Evolutionary conservation across 169 alveolate genomes (phyloP).

Genomic region (Plasmodium inui): DNA sequence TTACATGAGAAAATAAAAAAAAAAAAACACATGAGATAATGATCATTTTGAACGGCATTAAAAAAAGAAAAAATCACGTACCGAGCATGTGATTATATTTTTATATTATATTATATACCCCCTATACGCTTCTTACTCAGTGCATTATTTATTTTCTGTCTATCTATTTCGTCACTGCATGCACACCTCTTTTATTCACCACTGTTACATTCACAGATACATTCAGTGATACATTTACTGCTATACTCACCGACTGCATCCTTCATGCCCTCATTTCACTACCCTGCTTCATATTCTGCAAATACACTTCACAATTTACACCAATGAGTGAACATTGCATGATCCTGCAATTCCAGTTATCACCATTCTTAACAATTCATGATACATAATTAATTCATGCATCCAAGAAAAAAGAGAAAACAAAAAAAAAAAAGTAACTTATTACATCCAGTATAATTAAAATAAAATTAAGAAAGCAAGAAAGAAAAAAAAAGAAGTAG

Average conservation of each 20-base stretch:
- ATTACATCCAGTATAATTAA: neutral
- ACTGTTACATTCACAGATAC: neutral
- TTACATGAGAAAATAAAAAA: neutral
- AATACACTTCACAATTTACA: neutral
- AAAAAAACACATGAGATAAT: neutral
- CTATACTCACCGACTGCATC: neutral
- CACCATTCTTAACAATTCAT: neutral
- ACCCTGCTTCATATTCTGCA: neutral
- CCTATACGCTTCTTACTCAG: neutral
- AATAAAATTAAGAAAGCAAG: neutral
- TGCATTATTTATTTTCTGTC: no score
- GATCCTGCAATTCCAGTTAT: neutral
- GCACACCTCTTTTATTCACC: neutral
- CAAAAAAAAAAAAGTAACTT: no score
- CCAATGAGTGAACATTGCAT: neutral
- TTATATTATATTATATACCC: neutral
- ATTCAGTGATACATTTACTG: neutral
- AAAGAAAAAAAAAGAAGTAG: neutral
- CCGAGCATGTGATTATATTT: neutral
- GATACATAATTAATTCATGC: neutral
- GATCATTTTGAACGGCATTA: neutral
- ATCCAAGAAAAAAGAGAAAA: no score
- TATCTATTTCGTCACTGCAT: neutral
- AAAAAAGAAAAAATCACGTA: no score
- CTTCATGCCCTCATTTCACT: neutral